A percentile compares a stretch with the other conserved stretches of the same genome.
Evolutionary conservation across 2,329 filamentous ascomycete genomes (phyloP).

Genomic region (Teratosphaeria gauchensis): DNA sequence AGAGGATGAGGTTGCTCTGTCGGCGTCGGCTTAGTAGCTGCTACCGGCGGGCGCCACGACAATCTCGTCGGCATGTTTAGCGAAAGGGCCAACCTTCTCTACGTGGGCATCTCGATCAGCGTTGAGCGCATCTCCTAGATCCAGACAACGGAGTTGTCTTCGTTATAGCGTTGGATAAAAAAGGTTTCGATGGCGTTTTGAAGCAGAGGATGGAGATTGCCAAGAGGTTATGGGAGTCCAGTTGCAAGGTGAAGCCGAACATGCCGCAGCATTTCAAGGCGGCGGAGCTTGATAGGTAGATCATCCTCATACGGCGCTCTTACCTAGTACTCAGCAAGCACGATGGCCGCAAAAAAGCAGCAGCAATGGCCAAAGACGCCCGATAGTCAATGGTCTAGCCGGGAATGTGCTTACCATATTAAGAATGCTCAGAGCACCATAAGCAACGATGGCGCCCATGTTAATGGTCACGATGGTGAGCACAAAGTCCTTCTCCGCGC

Average conservation of each 20-base stretch:
- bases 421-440: neutral
- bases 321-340: too few species aligned
- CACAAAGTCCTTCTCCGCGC: neutral
- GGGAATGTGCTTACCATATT: neutral
- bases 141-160: conserved; percentile 75
- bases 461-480: neutral
- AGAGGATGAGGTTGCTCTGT: conserved; percentile 69
- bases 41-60: conserved; percentile 85
- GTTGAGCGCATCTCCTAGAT: conserved; percentile 85
- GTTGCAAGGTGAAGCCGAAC: conserved; percentile 85
- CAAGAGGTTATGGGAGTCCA: conserved; percentile 71
- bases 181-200: conserved; percentile 70
- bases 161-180: conserved; percentile 90
- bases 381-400: too few species aligned
- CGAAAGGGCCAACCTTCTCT: conserved; percentile 65
- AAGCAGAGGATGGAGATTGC: conserved; percentile 76
- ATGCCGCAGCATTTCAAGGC: conserved; percentile 84
- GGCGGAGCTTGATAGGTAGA: conserved; percentile 59
- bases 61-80: conserved; percentile 91
- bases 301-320: too few species aligned
- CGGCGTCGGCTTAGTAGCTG: conserved; percentile 79
- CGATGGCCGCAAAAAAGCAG: too few species aligned
- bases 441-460: neutral
- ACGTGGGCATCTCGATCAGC: conserved; percentile 84
- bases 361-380: too few species aligned